Base-by-base conservation (phyloP, 306 rosid genomes). In the Spatholobus suberectus region DNA sequence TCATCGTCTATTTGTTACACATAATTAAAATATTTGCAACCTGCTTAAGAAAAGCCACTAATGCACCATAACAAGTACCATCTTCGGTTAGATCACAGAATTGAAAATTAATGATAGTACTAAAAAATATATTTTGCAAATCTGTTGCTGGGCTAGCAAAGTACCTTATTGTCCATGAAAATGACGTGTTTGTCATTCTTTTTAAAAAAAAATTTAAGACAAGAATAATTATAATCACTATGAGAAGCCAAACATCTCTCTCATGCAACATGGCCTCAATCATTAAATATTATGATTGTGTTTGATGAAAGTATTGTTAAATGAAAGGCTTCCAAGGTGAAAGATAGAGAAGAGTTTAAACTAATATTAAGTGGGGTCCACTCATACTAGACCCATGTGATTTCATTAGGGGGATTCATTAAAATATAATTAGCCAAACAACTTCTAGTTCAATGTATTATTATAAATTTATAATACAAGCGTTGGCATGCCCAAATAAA, bases 361-460 rank as follows among this genome's bases (percentile, higher is more conserved):
- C 84, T 85, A 90, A 72, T 86, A 54, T 26, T 29, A 68, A 52
- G 78, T 79, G 87, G 87, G 91, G 21, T 75, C 91, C 90, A 55
- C 62, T 81, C 17, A 52, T 74, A 80, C 88, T 77, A 89, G 72
- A 90, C 93, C 92, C 97, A 91, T 90, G 97, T 93, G 96, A 89
- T 88, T 88, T 87, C 90, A 77, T 81, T 73, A 62, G 62, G 77
- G 80, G 51, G 70, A 18, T 55, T 47, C 71, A 82, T 80, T 81
- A 75, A 34, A 89, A 84, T 27, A 79, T 68, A 18, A 68, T 84
- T 37, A 76, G 75, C 81, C 87, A 71, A 83, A 76, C 65, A 85
- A 77, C 82, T 69, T 70, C 78, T 32, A 81, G 83, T 87, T 86
- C 87, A 86, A 73, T 73, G 86, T 78, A 86, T 72, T 80, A 52